A percentile compares a stretch with the other conserved stretches of the same genome.
These are phyloP conservation scores for Salix viminalis DNA, from an alignment of 345 rosid genomes.

Conservation along the genomic window DNA sequence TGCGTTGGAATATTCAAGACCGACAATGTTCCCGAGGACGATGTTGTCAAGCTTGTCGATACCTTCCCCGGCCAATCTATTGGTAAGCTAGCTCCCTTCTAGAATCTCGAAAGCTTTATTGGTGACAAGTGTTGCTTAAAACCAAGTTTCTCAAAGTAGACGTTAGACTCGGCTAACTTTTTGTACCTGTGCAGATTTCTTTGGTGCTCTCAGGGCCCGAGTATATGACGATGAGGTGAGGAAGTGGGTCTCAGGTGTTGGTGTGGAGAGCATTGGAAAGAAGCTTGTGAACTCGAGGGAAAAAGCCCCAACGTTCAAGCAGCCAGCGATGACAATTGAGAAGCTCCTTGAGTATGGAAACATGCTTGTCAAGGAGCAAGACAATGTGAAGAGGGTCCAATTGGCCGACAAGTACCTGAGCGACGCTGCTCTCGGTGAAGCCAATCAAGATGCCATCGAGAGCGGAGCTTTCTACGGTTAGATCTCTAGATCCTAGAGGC, in stretches of 20 bases:
- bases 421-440: conserved; percentile 90
- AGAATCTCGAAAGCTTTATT: background rate
- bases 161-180: background rate
- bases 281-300: conserved; percentile 89
- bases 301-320: conserved; percentile 69
- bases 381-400: conserved; percentile 94
- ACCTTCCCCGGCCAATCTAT: conserved; percentile 96
- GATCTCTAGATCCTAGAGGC: conserved; percentile 36
- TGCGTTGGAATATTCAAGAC: conserved; percentile 77
- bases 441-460: conserved; percentile 60
- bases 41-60: conserved; percentile 70
- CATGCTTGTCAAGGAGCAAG: conserved; percentile 89
- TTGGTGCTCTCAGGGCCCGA: conserved; percentile 90
- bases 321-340: conserved; percentile 63
- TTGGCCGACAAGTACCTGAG: conserved; percentile 80
- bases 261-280: conserved; percentile 65
- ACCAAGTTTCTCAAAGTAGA: background rate
- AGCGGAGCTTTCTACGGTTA: conserved; percentile 76
- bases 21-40: conserved; percentile 46
- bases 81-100: conserved; percentile 34
- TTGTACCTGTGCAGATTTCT: conserved; percentile 55
- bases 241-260: conserved; percentile 64
- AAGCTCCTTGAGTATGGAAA: conserved; percentile 79
- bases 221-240: conserved; percentile 97
- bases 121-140: background rate